Base-by-base conservation (phyloP, 495 filamentous ascomycete genomes). In the Beverwykella pulmonaria region DNA sequence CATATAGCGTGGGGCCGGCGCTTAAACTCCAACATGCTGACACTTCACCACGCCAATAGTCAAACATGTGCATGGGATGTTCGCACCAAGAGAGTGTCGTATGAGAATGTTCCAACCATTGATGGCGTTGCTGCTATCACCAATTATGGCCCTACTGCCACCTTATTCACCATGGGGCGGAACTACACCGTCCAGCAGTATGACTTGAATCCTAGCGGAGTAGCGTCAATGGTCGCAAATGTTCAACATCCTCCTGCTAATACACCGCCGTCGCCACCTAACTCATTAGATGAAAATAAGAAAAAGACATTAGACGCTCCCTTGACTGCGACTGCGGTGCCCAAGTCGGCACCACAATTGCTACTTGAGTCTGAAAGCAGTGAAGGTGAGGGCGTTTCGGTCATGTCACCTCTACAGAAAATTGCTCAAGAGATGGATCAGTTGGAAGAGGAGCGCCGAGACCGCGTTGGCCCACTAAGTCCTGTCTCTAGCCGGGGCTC, bases 21-120 rank as follows among this genome's bases (percentile, higher is more conserved):
- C 57, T 68, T 64, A 68, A 62, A 12, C 20, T 59, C 61, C 52
- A 66, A 68, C 59, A 57, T 55, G 62, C 61, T 23, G 23, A 49
- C 64, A 53, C 56, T 54, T 27, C 25, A 78, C 69, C 15, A 50
- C 39, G 6, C 48, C 63, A 75, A 68, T 73, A 98, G 94, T 55
- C 89, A 94, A 81, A 96, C 93, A 58, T 88, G 89, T 72, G 86
- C 91, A 39, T 98, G 94, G 93, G 94, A 98, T 82, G 94, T 98
- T 61, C 84, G 92, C 68, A 98, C 95, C 10, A 98, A 98, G 74
- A 89, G 93, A 67, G 90, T 97, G 61, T 89, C 92, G 15, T 96
- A 85, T 76, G 92, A 96, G 67, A 82, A 83, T 50, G 90, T 98
- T 47, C 90, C 92, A 29, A 97, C 92, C 6, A 83, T 93, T 20